Conservation (phyloP, 495 filamentous ascomycete genomes). For the Xeromyces bisporus region DNA sequence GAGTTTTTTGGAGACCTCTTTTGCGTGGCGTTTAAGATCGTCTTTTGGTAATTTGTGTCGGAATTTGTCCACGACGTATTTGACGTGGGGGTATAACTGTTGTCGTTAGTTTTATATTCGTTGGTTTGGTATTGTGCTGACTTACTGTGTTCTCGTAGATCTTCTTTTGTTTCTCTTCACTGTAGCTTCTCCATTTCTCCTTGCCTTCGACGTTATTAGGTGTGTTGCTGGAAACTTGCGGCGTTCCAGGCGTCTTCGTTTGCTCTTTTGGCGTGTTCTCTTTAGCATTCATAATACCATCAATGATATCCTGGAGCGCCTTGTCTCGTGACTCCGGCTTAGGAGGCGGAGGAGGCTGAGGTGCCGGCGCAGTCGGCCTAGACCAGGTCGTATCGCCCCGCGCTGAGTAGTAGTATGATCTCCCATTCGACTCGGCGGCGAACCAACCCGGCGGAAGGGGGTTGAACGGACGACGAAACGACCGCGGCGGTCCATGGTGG, state of each 20-base stretch:
- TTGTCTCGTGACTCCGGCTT: conserved; percentile 50
- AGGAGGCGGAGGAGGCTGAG: conserved; percentile 41
- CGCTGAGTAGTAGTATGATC: conserved; percentile 65
- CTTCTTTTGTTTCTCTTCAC: conserved; percentile 78
- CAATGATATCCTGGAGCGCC: conserved; percentile 68
- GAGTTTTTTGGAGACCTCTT: conserved; percentile 72
- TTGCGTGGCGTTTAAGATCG: conserved; percentile 71
- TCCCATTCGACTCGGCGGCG: conserved; percentile 47
- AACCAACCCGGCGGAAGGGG: conserved; percentile 70
- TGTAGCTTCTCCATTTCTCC: conserved; percentile 67
- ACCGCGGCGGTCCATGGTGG: conserved; percentile 39
- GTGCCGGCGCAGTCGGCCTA: conserved; percentile 49
- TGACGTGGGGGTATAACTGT: conserved; percentile 68
- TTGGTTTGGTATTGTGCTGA: too few species aligned
- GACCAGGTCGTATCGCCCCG: conserved; percentile 65
- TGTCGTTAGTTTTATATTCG: too few species aligned
- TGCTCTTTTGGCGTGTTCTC: conserved; percentile 50
- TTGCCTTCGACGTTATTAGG: conserved; percentile 44
- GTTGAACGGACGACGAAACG: conserved; percentile 36
- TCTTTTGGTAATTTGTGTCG: conserved; percentile 70
- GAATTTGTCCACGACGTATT: conserved; percentile 72
- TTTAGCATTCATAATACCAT: conserved; percentile 57
- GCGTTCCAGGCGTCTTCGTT: conserved; percentile 29
- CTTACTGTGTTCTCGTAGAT: conserved; percentile 81
- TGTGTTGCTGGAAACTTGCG: conserved; percentile 31